Percentiles rank a stretch among this genome's conserved stretches.
Conservation (phyloP, 2,329 filamentous ascomycete genomes). For the Myriosclerotinia curreyana region DNA sequence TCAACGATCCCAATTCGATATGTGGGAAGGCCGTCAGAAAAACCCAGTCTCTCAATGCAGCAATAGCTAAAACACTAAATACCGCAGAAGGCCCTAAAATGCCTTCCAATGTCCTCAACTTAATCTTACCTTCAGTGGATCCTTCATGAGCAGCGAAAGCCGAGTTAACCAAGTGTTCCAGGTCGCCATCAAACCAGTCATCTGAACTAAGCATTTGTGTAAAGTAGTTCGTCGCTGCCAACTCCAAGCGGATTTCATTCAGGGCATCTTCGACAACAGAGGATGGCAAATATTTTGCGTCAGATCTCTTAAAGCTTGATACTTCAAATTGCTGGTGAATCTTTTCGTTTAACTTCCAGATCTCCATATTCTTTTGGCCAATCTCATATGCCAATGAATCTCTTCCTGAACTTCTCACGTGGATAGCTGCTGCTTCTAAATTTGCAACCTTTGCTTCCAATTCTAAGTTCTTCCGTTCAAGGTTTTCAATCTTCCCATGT, state of each 20-base stretch:
- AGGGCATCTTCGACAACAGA: background rate
- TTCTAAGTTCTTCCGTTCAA: background rate
- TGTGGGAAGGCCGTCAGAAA: background rate
- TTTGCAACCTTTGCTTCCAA: background rate
- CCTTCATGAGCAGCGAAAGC: background rate
- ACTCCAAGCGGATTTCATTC: slow-evolving; percentile 6
- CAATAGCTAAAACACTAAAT: slow-evolving; percentile 12
- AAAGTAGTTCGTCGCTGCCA: slow-evolving; percentile 17
- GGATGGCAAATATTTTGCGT: background rate
- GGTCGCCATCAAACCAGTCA: slow-evolving; percentile 1
- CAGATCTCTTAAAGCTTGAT: background rate
- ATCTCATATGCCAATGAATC: background rate
- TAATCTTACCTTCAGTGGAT: background rate
- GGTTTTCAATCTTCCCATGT: background rate
- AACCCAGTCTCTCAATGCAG: slow-evolving; percentile 13
- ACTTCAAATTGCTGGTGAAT: background rate
- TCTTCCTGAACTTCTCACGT: background rate
- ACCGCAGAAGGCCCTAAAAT: background rate
- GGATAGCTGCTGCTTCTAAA: background rate
- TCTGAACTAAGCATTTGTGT: background rate
- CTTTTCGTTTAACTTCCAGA: background rate
- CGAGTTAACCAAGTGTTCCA: slow-evolving; percentile 8
- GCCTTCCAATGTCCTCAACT: background rate
- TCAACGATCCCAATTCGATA: background rate
- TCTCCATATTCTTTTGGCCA: slow-evolving; percentile 4